Evolutionary conservation across 768 basidiomycete species (phyloP), one percentile per base, ranked within the genome.

Genomic region (Lactarius trivialis): DNA sequence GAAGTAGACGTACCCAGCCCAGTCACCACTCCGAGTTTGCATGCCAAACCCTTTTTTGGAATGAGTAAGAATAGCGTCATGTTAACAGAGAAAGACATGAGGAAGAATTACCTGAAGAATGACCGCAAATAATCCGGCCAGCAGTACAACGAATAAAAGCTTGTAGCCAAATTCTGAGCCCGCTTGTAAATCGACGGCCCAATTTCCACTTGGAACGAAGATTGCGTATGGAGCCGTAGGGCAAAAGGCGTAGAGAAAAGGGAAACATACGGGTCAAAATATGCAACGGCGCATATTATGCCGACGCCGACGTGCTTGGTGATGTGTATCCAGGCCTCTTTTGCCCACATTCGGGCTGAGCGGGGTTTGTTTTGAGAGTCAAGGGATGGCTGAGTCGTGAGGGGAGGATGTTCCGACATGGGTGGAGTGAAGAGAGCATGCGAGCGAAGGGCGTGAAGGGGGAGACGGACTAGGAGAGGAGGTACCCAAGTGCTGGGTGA

Each of bases 111-210:
- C 89, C 82, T 97, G 95, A 17, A 94, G 78, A 65, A 90, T 84
- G 2, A 89, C 86, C 17, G 91, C 93, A 59, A 91, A 85, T 8
- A 95, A 65, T 11, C 93, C 93, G 1, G 94, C 78, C 21, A 97
- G 71, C 7, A 97, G 79, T 12, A 98, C 86, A 17, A 91, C 79
- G 73, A 96, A 95, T 33, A 67, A 60, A 33, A 98, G 78, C 63
- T 82, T 82, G 74, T 96, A 97, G 0, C 95, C 93, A 71, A 81
- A 95, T 60, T 85, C 72, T 21, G 89, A 88, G 11, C 93, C 93
- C 1, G 93, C 93, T 73, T 91, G 87, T 8, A 95, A 76, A 75
- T 94, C 93, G 17, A 93, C 92, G 19, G 88, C 84, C 93, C 92
- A 93, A 70, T 94, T 95, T 32, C 92, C 90, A 21, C 64, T 65